phyloP scores from a whole-genome alignment of 257 asterid species.

The Salvia hispanica region DNA sequence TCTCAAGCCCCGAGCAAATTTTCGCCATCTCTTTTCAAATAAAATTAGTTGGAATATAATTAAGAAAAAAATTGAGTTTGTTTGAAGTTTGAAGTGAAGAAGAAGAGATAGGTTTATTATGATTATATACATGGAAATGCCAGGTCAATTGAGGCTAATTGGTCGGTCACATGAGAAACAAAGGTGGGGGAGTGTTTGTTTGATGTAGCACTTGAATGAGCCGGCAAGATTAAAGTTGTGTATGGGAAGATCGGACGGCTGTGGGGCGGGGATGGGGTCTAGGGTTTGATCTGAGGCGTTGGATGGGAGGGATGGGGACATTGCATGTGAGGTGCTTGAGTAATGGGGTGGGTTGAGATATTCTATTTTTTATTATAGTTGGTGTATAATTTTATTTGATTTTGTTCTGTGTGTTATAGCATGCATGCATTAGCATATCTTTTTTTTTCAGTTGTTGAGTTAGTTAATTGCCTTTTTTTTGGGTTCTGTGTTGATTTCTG shows the following conservation, averaged over 20 bases:
- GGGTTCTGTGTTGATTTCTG: too few relatives aligned
- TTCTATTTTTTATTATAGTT: not conserved
- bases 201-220: conserved; percentile 38
- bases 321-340: conserved; percentile 60
- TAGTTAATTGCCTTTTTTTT: too few relatives aligned
- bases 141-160: conserved; percentile 43
- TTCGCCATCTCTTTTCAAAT: not conserved
- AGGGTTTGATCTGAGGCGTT: conserved; percentile 40
- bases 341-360: conserved; percentile 15
- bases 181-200: conserved; percentile 64
- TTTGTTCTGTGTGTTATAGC: not conserved
- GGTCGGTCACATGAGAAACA: conserved; percentile 78
- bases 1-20: conserved; percentile 51
- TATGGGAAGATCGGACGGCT: conserved; percentile 49
- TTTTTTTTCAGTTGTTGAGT: too few relatives aligned
- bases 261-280: conserved; percentile 9
- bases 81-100: conserved; percentile 6
- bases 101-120: not conserved
- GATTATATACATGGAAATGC: conserved; percentile 39
- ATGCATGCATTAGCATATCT: conserved; percentile 19
- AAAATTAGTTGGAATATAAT: too few relatives aligned
- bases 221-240: conserved; percentile 50
- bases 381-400: not conserved
- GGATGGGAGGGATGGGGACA: conserved; percentile 43
- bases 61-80: not conserved